Evolutionary conservation across 805 yeast species (phyloP).

Genomic region (Zygotorulaspora florentina): DNA sequence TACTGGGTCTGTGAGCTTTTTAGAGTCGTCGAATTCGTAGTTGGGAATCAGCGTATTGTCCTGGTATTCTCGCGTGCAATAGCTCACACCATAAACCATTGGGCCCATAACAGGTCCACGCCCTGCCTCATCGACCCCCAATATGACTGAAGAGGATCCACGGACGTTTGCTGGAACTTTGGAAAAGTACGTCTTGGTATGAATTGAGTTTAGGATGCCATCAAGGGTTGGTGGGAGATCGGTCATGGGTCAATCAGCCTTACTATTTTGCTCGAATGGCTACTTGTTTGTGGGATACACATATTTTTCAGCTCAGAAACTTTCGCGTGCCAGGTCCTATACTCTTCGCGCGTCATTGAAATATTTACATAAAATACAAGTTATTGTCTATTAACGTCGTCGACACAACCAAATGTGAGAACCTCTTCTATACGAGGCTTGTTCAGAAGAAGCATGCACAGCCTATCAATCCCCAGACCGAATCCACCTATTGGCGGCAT

Average conservation of each 20-base stretch:
- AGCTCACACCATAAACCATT: slow-evolving; percentile 92
- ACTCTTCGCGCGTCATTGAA: neutral
- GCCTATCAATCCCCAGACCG: slow-evolving; percentile 91
- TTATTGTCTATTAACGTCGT: slow-evolving; percentile 63
- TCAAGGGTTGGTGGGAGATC: slow-evolving; percentile 32
- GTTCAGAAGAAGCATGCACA: slow-evolving; percentile 72
- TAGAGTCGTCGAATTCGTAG: slow-evolving; percentile 91
- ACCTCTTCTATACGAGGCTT: slow-evolving; percentile 68
- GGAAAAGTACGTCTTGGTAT: slow-evolving; percentile 47
- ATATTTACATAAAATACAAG: neutral
- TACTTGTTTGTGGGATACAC: neutral
- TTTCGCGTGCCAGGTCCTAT: neutral
- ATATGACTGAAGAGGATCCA: slow-evolving; percentile 41
- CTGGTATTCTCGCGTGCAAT: slow-evolving; percentile 55
- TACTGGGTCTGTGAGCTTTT: slow-evolving; percentile 68
- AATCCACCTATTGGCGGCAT: slow-evolving; percentile 98
- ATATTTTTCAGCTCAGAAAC: neutral
- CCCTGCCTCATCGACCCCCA: slow-evolving; percentile 99
- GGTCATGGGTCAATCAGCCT: neutral
- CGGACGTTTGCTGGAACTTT: slow-evolving; percentile 43
- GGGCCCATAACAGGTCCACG: slow-evolving; percentile 98
- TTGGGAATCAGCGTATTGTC: slow-evolving; percentile 44
- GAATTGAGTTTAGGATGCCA: slow-evolving; percentile 21
- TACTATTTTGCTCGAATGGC: neutral
- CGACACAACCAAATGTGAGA: slow-evolving; percentile 66